phyloP scores from a whole-genome alignment of 2,329 filamentous ascomycete genomes.

The Scortechinia acanthostroma region DNA sequence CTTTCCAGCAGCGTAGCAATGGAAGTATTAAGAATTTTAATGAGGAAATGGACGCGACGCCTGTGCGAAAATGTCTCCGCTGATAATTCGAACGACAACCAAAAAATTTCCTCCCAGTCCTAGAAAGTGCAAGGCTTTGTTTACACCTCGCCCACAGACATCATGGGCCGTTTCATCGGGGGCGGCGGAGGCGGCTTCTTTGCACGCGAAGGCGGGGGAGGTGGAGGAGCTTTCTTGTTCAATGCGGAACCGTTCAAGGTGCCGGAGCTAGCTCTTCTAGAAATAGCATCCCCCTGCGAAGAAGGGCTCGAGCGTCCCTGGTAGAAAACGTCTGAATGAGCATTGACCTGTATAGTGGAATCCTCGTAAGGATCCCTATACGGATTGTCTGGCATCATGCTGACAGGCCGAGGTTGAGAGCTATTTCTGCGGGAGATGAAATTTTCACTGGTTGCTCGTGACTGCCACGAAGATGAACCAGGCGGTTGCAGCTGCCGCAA shows the following conservation, averaged over 20 bases:
- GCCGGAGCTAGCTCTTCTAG: not conserved
- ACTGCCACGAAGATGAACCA: not conserved
- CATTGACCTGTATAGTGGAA: not conserved
- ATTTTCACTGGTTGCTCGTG: not conserved
- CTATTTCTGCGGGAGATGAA: not conserved
- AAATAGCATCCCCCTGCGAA: not conserved
- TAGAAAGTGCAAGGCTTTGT: too few relatives aligned
- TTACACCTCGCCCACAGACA: not conserved
- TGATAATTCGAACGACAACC: too few relatives aligned
- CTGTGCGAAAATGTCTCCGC: too few relatives aligned
- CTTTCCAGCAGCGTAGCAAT: too few relatives aligned
- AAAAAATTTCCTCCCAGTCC: too few relatives aligned
- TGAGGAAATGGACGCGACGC: too few relatives aligned
- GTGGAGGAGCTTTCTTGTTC: not conserved
- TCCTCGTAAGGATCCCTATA: not conserved
- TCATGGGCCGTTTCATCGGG: not conserved
- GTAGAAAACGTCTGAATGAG: not conserved
- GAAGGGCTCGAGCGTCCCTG: not conserved
- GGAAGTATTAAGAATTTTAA: too few relatives aligned
- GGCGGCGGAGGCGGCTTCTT: slow-evolving; percentile 1
- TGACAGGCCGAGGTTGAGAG: not conserved
- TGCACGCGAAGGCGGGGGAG: not conserved
- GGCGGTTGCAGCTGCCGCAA: not conserved
- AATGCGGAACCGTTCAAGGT: not conserved
- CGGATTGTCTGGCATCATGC: not conserved